Evolutionary conservation across 257 asterid genomes (phyloP), one percentile per base, ranked within the genome.

Genomic region (Scutellaria barbata): DNA sequence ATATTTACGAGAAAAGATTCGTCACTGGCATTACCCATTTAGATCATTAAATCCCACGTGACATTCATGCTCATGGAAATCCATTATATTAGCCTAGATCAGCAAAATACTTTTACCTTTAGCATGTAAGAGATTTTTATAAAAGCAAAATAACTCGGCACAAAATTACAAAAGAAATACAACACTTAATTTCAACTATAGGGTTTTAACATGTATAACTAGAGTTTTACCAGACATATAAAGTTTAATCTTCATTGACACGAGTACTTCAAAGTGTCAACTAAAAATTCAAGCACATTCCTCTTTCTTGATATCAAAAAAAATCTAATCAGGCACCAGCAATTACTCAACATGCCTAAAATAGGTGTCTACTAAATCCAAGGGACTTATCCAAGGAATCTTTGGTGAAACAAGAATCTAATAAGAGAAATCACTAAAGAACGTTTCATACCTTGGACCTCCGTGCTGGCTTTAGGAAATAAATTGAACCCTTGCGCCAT

Each of bases 391-490:
- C n/a, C n/a, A n/a, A n/a, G n/a, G n/a, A n/a, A n/a, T n/a, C n/a
- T n/a, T n/a, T n/a, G n/a, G n/a, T n/a, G n/a, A n/a, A n/a, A n/a
- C n/a, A n/a, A n/a, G n/a, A n/a, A n/a, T n/a, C n/a, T n/a, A n/a
- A n/a, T n/a, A n/a, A n/a, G n/a, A n/a, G n/a, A n/a, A n/a, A n/a
- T n/a, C n/a, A n/a, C n/a, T n/a, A 57, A 37, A 67, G 66, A n/a
- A 50, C 33, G 52, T 55, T 17, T 51, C 76, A 51, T 64, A 95
- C 99, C 99, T 89, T 95, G 78, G 98, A 89, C 83, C 89, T 79
- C 4, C 76, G 92, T 45, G 96, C 48, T 78, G 99, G 98, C 83
- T 84, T 81, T 71, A 84, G 74, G 80, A 95, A 89, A 77, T 91
- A 95, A 46, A 82, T 69, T 58, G 95, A 85, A 74, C 57, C 79